Base-by-base conservation (phyloP, 495 filamentous ascomycete genomes). In the Aspergillus heteromorphus region DNA sequence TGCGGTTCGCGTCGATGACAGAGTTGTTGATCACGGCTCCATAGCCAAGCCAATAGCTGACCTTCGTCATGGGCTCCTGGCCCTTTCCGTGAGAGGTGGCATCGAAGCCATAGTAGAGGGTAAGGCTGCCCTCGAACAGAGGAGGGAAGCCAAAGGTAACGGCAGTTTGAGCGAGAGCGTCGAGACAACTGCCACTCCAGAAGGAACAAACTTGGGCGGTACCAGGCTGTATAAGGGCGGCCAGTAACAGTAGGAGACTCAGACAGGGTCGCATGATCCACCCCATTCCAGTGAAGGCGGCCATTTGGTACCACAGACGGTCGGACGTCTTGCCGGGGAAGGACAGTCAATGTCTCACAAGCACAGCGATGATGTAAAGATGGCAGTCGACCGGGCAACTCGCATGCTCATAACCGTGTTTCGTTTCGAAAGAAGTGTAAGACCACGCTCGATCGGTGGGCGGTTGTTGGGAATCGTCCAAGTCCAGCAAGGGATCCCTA, bases 151-250 rank as follows among this genome's bases (percentile, higher is more conserved):
- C 55, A 40, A 77, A 65, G 18, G 64, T 59, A 4, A 73, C 60
- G 23, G 72, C 70, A 6, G 69, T 69, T 48, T 77, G 74, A 47
- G 74, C 74, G 21, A 75, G 61, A 2, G 72, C 65, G 45, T 77
- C 74, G 55, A 77, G 67, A 53, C 74, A 77, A 4, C 58, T 67
- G 3, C 41, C 63, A 51, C 71, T 65, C 67, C 69, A 71, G 52
- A 77, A 77, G 1, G 64, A 65, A 49, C 74, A 77, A 41, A 71
- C 61, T 45, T 72, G 65, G 43, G 71, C 70, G 10, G 59, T 49
- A 23, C 50, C 54, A 29, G 55, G 36, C 20, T 57, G 65, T 2
- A 67, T 47, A 8, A 69, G 34, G 30, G 53, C 48, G 11, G 63
- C 30, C 19, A 69, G 6, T 2, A 66, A 11, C 18, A 66, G 17